A percentile compares a stretch with the other conserved stretches of the same genome.
Evolutionary conservation across 129 eudicot species (phyloP).

Genomic region (Silybum marianum): DNA sequence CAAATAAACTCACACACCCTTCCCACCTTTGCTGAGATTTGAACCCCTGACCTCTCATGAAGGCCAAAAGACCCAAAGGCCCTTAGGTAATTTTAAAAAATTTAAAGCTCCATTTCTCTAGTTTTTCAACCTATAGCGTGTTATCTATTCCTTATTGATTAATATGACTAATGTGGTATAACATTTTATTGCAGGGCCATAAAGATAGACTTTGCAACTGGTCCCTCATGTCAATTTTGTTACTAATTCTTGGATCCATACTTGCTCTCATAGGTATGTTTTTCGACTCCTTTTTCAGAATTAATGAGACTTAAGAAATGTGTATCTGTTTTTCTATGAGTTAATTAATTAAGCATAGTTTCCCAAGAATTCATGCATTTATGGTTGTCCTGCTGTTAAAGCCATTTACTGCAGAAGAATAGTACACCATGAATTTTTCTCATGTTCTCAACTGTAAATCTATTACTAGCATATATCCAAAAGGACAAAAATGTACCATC

Average conservation of each 20-base stretch:
- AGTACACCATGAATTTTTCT: neutral
- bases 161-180: neutral
- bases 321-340: neutral
- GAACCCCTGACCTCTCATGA: too few species aligned
- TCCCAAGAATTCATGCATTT: neutral
- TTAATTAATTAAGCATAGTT: neutral
- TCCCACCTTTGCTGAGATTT: too few species aligned
- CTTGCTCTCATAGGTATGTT: constrained; percentile 61
- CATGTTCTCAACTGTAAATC: neutral
- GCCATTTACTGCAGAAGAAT: constrained; percentile 7
- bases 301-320: neutral
- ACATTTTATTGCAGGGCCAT: constrained; percentile 53
- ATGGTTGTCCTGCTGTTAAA: neutral
- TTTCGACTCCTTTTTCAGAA: neutral
- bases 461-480: neutral
- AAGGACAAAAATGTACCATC: neutral
- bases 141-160: constrained; percentile 4
- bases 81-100: neutral
- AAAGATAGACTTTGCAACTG: constrained; percentile 64
- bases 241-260: constrained; percentile 52
- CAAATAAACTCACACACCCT: too few species aligned
- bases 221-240: constrained; percentile 47
- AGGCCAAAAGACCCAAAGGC: too few species aligned
- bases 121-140: constrained; percentile 17
- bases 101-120: neutral